Evolutionary conservation across 1,284 basidiomycete genomes (phyloP).

Genomic region (Cryptococcus amylolentus): DNA sequence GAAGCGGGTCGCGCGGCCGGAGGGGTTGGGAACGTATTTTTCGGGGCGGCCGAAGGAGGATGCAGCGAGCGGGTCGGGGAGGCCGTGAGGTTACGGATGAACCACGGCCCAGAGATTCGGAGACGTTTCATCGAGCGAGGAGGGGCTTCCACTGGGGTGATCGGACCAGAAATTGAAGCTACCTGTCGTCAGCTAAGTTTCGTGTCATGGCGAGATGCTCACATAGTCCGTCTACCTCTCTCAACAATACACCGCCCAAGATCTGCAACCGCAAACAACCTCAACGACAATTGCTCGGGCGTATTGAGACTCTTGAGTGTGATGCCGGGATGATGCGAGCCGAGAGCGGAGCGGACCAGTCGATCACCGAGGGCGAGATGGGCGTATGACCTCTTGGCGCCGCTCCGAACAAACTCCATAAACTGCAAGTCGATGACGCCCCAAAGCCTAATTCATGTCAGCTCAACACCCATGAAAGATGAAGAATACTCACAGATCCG

Average conservation of each 20-base stretch:
- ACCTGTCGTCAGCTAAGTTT: neutral
- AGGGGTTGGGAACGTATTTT: too few relatives aligned
- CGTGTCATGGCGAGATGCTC: neutral
- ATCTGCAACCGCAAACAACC: conserved; percentile 28
- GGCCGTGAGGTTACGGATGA: too few relatives aligned
- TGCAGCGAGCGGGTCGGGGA: too few relatives aligned
- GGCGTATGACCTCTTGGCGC: conserved; percentile 26
- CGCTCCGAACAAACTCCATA: conserved; percentile 30
- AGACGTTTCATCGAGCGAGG: too few relatives aligned
- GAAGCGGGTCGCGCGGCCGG: too few relatives aligned
- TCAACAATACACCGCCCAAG: conserved; percentile 31
- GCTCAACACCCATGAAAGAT: neutral
- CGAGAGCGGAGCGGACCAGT: conserved; percentile 19
- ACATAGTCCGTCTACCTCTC: conserved; percentile 26
- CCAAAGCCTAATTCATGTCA: conserved; percentile 19
- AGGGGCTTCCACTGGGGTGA: too few relatives aligned
- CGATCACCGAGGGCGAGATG: conserved; percentile 31
- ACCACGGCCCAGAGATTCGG: too few relatives aligned
- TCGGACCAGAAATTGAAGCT: conserved; percentile 24
- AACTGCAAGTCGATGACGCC: conserved; percentile 32
- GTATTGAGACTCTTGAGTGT: conserved; percentile 18
- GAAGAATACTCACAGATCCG: conserved; percentile 20
- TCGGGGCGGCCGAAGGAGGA: too few relatives aligned
- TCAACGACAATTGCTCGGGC: conserved; percentile 21
- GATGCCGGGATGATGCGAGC: conserved; percentile 15